Conservation (phyloP, 768 basidiomycete genomes). For the Boletus rubescentipes region DNA sequence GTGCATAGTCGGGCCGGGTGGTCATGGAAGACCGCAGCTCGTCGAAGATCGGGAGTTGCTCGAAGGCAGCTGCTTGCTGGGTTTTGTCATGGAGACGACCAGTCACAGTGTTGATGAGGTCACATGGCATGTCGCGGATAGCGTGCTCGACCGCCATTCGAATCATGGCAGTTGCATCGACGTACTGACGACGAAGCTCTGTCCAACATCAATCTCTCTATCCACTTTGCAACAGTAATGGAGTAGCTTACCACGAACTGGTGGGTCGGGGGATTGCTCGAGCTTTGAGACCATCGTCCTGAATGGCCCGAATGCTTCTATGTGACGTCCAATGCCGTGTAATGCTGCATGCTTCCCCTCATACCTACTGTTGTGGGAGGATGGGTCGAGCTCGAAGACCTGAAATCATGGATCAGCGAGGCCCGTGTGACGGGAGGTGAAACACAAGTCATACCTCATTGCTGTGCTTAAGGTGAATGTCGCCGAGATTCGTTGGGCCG, state of each 20-base stretch:
- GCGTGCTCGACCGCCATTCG: not conserved
- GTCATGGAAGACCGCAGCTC: conserved; percentile 6
- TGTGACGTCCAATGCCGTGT: not conserved
- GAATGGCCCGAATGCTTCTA: not conserved
- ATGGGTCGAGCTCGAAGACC: not conserved
- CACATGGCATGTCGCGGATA: not conserved
- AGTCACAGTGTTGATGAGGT: conserved; percentile 3
- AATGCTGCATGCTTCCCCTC: not conserved
- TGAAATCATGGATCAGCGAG: not conserved
- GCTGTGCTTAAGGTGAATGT: conserved; percentile 6
- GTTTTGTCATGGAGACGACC: too few species aligned
- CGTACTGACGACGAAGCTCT: not conserved
- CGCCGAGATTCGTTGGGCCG: not conserved
- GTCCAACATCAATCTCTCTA: too few species aligned
- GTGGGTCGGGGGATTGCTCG: not conserved
- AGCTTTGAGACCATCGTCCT: not conserved
- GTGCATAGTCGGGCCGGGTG: too few species aligned
- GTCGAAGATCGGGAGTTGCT: not conserved
- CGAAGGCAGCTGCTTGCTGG: too few species aligned
- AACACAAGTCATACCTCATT: not conserved
- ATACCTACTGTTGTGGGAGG: not conserved
- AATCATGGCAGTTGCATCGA: not conserved
- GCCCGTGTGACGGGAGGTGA: not conserved
- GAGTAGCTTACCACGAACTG: not conserved
- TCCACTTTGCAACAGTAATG: too few species aligned